Base-by-base conservation (phyloP, 2,329 filamentous ascomycete species). In the Cladosporium sp. region DNA sequence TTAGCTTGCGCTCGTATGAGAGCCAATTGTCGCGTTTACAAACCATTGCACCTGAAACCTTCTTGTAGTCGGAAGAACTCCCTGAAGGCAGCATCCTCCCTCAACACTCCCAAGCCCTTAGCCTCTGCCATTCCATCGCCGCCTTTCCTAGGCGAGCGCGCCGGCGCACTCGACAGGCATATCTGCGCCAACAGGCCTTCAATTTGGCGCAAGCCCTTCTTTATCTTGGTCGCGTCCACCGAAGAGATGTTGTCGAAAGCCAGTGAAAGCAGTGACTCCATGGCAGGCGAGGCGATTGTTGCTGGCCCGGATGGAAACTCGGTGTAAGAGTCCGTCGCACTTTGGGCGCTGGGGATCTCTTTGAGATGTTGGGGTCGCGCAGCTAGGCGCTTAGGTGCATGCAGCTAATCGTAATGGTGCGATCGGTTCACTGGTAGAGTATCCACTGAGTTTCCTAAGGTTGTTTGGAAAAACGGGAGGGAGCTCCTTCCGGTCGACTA, bases 21-120 rank as follows among this genome's bases (percentile, higher is more conserved):
- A 17, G 13, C 15, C 12, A 7, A 13, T 10, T 15, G 24, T 53
- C 24, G 24, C n/a, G 22, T 35, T 20, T 4, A 37, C 76, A 59
- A 72, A 86, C 84, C 82, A 76, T 99, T 99, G 89, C 91, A 97
- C 77, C 97, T 91, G 71, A 99, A 99, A 2, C 92, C 90, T 70
- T 97, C 92, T 73, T 99, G 94, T 64, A 97, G 74, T 72, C 96
- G 91, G 79, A 96, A 97, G 78, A 97, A 97, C 74, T 97, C 91
- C 64, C 90, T 81, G 71, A 97, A 97, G 19, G 92, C 93, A 19
- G 89, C 90, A 73, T 97, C 94, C 62, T 87, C 83, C 51, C 83
- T 82, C 61, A 97, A 77, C 58, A 91, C 86, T 20, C 78, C 77
- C 50, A 96, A 80, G 13, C 80, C 79, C 74, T 90, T 91, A 53